phyloP scores from a whole-genome alignment of 163 green algal genomes.

The Scenedesmus sp. region DNA sequence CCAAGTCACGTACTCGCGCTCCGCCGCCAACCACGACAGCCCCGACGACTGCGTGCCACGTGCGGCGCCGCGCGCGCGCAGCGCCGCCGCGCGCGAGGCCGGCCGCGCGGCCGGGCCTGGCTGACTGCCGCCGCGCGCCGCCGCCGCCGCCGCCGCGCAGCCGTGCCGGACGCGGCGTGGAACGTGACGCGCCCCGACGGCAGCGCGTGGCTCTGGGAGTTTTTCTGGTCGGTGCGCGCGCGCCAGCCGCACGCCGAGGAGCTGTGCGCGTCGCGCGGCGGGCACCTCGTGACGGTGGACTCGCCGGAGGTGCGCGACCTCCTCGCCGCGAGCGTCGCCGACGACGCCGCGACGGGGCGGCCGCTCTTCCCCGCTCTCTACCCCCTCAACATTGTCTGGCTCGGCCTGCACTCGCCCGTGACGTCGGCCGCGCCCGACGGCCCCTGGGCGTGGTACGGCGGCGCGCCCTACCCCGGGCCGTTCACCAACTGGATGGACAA shows the following conservation, averaged over 20 bases:
- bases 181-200: background rate
- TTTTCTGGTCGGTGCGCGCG: background rate
- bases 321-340: background rate
- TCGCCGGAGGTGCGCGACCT: background rate
- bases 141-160: too few species aligned
- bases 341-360: background rate
- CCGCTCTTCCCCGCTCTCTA: background rate
- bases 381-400: background rate
- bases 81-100: too few species aligned
- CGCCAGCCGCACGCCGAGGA: background rate
- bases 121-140: background rate
- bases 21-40: background rate
- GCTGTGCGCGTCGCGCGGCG: background rate
- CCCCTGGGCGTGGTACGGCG: background rate
- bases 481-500: background rate
- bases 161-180: background rate
- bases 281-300: background rate
- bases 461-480: background rate
- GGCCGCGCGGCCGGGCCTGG: background rate
- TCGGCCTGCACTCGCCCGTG: background rate
- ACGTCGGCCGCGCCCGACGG: background rate
- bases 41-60: background rate
- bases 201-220: background rate
- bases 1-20: background rate
- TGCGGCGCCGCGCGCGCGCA: background rate